Evolutionary conservation across 2,329 filamentous ascomycete species (phyloP).

Genomic region (Microdochium trichocladiopsis): DNA sequence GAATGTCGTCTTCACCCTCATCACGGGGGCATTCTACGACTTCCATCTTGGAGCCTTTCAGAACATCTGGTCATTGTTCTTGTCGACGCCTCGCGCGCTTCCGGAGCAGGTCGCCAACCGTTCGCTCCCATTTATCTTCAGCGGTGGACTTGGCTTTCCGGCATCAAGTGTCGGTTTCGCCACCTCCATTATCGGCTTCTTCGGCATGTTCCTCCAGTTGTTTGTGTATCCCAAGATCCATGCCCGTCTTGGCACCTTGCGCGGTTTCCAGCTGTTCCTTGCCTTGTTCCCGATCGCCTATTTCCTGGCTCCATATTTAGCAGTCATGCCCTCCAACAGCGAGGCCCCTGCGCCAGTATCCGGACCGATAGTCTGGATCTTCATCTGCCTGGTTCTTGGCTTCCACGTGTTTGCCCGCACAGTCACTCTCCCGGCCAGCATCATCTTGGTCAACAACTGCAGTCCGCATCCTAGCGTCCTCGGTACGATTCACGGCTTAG

Average conservation of each 20-base stretch:
- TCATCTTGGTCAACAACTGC: slow-evolving; percentile 54
- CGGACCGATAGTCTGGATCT: slow-evolving; percentile 49
- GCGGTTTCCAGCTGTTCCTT: slow-evolving; percentile 58
- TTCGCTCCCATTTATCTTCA: slow-evolving; percentile 46
- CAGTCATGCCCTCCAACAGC: slow-evolving; percentile 48
- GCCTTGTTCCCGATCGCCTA: slow-evolving; percentile 63
- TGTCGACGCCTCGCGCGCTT: slow-evolving; percentile 54
- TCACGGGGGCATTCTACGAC: slow-evolving; percentile 62
- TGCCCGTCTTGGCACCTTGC: slow-evolving; percentile 56
- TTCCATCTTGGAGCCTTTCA: slow-evolving; percentile 66
- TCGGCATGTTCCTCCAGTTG: slow-evolving; percentile 64
- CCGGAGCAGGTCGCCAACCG: slow-evolving; percentile 20
- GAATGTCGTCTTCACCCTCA: slow-evolving; percentile 43
- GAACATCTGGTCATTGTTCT: slow-evolving; percentile 61
- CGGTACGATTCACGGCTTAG: slow-evolving; percentile 49
- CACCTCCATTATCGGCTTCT: slow-evolving; percentile 60
- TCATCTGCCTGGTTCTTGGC: slow-evolving; percentile 53
- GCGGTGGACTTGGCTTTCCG: slow-evolving; percentile 60
- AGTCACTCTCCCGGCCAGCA: slow-evolving; percentile 53
- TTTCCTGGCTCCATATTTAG: slow-evolving; percentile 58
- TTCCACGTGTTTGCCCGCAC: slow-evolving; percentile 69
- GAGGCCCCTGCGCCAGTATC: slow-evolving; percentile 33
- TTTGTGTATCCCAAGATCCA: slow-evolving; percentile 62
- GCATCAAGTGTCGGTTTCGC: slow-evolving; percentile 61
- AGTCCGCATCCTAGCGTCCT: slow-evolving; percentile 51